Base-by-base conservation (phyloP, 495 filamentous ascomycete genomes). In the Neurospora sp. region DNA sequence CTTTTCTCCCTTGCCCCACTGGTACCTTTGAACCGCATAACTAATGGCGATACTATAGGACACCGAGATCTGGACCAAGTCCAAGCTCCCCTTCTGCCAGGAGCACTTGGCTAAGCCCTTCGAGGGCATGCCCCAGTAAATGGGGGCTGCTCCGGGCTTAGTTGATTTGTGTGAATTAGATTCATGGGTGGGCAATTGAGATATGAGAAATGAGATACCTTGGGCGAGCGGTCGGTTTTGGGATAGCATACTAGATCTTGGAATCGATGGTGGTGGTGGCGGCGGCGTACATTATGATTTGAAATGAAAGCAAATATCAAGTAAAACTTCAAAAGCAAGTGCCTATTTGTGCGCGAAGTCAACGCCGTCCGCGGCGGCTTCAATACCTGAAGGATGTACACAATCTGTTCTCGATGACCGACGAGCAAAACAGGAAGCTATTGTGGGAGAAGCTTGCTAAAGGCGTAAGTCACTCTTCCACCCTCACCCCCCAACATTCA, bases 51-150 rank as follows among this genome's bases (percentile, higher is more conserved):
- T 1, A 59, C 8, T 4, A 73, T 73, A 88, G 88, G 86, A 89
- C 77, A 88, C 87, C 77, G 89, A 91, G 81, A 91, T 91, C 82
- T 91, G 89, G 89, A 88, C 86, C 38, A 85, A 81, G 73, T 77
- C 86, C 85, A 91, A 91, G 85, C 85, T 91, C 71, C 89, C 89
- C 42, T 91, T 90, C 85, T 89, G 88, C 82, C 81, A 86, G 83
- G 89, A 91, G 82, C 77, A 87, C 71, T 83, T 91, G 73, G 87
- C 78, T 5, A 84, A 90, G 73, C 82, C 89, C 4, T 90, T 90
- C 79, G 73, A 86, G 80, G 80, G 87, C 73, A 91, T 91, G 89
- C 89, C 89, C 12, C 44, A 87, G 79, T 89, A 84, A 82, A 75
- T 71, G 20, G n/a, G n/a, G 7, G 37, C 7, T 27, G 16, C 27